Percentiles rank a stretch among this genome's conserved stretches.
Evolutionary conservation across 768 basidiomycete genomes (phyloP).

Genomic region (Psilocybe cyanescens): DNA sequence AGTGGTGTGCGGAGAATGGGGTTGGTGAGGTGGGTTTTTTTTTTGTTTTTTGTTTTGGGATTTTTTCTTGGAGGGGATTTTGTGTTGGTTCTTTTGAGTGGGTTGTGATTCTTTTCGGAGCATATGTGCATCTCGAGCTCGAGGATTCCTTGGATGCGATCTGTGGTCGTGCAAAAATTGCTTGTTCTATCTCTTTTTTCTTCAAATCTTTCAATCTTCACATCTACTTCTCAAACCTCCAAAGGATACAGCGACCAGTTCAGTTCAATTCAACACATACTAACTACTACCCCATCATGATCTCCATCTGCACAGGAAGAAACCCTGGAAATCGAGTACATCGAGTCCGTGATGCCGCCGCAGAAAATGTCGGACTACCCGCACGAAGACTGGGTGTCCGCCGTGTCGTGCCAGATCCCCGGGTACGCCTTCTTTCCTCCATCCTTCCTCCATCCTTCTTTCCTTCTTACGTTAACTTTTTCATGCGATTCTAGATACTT

Average conservation of each 20-base stretch:
- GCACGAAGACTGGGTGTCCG: slow-evolving; percentile 95
- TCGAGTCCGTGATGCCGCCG: slow-evolving; percentile 87
- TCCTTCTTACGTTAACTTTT: not conserved
- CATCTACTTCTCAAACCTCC: too few species aligned
- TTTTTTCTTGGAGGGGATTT: too few species aligned
- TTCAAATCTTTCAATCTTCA: too few species aligned
- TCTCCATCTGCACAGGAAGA: slow-evolving; percentile 61
- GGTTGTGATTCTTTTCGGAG: too few species aligned
- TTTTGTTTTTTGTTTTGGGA: slow-evolving; percentile 7
- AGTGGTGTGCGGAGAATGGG: slow-evolving; percentile 74
- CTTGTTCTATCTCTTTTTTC: too few species aligned
- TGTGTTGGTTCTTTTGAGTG: too few species aligned
- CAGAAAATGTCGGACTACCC: slow-evolving; percentile 78
- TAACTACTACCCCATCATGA: not conserved
- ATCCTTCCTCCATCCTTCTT: not conserved
- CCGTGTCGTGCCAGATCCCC: slow-evolving; percentile 62
- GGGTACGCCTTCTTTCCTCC: slow-evolving; percentile 42
- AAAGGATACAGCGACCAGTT: too few species aligned
- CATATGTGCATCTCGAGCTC: too few species aligned
- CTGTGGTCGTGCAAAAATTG: too few species aligned
- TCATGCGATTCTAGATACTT: slow-evolving; percentile 52
- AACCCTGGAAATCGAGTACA: slow-evolving; percentile 90
- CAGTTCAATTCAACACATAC: not conserved
- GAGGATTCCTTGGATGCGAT: too few species aligned
- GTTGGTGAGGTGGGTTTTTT: slow-evolving; percentile 60